These are phyloP conservation scores for Hypoxylon perforatum DNA, from an alignment of 495 filamentous ascomycete genomes.

Conservation along the genomic window DNA sequence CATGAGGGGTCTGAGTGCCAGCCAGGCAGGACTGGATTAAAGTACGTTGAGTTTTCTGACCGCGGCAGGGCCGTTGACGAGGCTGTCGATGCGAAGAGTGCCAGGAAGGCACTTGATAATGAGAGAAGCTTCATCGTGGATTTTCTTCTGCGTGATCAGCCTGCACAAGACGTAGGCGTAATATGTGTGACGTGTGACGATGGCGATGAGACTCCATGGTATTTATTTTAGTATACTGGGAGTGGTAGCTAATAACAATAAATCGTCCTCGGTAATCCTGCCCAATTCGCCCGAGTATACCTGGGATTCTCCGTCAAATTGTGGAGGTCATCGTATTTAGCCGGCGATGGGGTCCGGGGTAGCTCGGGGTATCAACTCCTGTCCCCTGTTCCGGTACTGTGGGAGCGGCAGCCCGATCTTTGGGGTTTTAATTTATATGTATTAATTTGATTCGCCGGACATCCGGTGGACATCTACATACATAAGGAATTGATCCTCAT, in stretches of 20 bases:
- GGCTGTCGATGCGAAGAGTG: background rate
- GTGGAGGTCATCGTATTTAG: slow-evolving; percentile 27
- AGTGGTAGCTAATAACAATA: no score
- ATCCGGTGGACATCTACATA: no score
- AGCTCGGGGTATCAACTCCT: slow-evolving; percentile 17
- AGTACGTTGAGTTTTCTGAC: slow-evolving; percentile 39
- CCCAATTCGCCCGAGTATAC: slow-evolving; percentile 18
- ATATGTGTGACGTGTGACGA: background rate
- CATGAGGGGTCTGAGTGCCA: slow-evolving; percentile 53
- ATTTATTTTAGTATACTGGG: background rate
- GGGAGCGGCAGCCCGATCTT: background rate
- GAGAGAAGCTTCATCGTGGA: slow-evolving; percentile 21
- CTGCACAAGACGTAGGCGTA: background rate
- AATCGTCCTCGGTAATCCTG: slow-evolving; percentile 5
- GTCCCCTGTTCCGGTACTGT: slow-evolving; percentile 18
- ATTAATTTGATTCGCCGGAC: no score
- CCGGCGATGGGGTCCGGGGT: slow-evolving; percentile 20
- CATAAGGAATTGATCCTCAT: no score
- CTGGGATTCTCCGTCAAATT: slow-evolving; percentile 25
- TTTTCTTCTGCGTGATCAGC: background rate
- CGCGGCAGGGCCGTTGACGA: slow-evolving; percentile 1
- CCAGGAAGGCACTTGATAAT: background rate
- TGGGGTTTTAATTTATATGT: no score
- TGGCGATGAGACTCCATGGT: background rate
- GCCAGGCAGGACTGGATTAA: slow-evolving; percentile 49